These are phyloP conservation scores for Cymbopogon flexuosus DNA, from an alignment of 202 grass and related monocot species.

Conservation along the genomic window DNA sequence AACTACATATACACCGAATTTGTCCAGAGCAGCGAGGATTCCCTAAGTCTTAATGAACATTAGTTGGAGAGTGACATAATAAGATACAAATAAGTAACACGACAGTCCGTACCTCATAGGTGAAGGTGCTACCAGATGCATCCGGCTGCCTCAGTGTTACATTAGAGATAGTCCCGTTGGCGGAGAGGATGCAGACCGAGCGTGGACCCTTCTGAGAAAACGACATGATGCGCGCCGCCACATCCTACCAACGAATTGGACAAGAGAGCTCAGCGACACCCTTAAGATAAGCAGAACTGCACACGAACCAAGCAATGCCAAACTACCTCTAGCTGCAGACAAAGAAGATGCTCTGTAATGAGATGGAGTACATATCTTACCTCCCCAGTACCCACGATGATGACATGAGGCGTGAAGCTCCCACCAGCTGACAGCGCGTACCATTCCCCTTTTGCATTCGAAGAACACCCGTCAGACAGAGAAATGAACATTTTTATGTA, in stretches of 20 bases:
- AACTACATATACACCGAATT: not conserved
- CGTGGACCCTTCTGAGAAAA: constrained; percentile 89
- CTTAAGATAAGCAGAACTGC: not conserved
- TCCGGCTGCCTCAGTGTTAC: constrained; percentile 69
- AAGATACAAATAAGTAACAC: not conserved
- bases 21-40: not conserved
- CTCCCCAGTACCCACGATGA: constrained; percentile 79
- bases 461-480: not conserved
- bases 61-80: not conserved
- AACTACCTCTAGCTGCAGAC: not conserved
- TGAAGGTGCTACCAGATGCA: constrained; percentile 71
- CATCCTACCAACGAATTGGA: constrained; percentile 54
- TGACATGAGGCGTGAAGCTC: constrained; percentile 77
- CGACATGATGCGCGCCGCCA: constrained; percentile 74
- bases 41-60: not conserved
- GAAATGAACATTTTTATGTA: constrained; percentile 4
- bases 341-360: not conserved
- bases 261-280: not conserved
- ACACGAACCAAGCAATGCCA: constrained; percentile 11
- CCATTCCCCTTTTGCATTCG: constrained; percentile 50
- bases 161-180: constrained; percentile 87
- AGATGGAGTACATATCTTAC: constrained; percentile 32
- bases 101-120: constrained; percentile 55
- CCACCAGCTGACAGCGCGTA: constrained; percentile 63
- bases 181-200: constrained; percentile 85